These are phyloP conservation scores for Hypholoma fasciculare DNA, from an alignment of 768 basidiomycete genomes.

Conservation along the genomic window DNA sequence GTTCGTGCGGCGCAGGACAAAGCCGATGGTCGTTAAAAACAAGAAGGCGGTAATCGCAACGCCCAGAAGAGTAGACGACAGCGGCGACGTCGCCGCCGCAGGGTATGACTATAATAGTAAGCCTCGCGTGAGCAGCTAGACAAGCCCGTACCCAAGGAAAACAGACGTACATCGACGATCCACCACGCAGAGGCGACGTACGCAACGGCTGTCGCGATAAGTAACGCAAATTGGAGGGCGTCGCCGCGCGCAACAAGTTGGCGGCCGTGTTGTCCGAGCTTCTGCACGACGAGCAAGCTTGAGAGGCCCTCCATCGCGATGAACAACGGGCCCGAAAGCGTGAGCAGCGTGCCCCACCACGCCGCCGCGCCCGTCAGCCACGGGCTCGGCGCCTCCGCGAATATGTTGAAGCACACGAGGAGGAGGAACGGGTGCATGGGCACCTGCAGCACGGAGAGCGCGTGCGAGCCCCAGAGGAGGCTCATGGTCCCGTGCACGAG, in stretches of 20 bases:
- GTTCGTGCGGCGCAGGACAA: constrained; percentile 84
- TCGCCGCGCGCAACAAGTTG: constrained; percentile 70
- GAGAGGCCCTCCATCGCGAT: constrained; percentile 84
- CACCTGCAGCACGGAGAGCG: constrained; percentile 76
- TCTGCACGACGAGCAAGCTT: constrained; percentile 80
- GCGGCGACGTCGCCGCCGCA: constrained; percentile 76
- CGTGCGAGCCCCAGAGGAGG: constrained; percentile 68
- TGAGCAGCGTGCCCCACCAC: constrained; percentile 75
- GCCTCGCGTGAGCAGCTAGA: constrained; percentile 13
- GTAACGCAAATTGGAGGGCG: constrained; percentile 71
- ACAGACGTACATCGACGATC: constrained; percentile 68
- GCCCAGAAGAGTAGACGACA: constrained; percentile 88
- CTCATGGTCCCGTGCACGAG: constrained; percentile 82
- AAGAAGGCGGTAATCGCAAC: constrained; percentile 85
- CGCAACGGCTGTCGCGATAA: constrained; percentile 74
- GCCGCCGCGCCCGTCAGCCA: constrained; percentile 55
- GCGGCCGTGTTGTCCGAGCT: constrained; percentile 76
- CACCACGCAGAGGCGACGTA: constrained; percentile 86
- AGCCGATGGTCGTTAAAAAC: constrained; percentile 91
- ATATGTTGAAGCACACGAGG: constrained; percentile 84
- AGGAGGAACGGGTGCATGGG: constrained; percentile 87
- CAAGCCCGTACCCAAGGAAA: not conserved
- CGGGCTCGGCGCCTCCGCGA: constrained; percentile 64
- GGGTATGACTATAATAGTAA: constrained; percentile 64
- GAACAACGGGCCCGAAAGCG: constrained; percentile 74